A percentile compares a stretch with the other conserved stretches of the same genome.
Evolutionary conservation across 331 rosid genomes (phyloP).

Genomic region (Pyracantha coccinea): DNA sequence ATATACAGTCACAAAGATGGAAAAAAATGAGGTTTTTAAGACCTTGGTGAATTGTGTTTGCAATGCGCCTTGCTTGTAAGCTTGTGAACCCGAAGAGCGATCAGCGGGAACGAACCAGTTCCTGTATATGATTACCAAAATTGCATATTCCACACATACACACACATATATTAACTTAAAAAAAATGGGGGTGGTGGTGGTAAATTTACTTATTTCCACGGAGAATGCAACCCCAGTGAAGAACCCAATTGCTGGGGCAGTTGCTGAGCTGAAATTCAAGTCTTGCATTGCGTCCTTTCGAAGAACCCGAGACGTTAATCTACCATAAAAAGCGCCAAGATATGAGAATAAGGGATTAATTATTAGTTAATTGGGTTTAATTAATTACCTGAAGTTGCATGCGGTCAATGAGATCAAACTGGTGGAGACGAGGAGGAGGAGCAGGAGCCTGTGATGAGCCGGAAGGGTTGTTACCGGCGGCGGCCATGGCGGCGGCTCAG

Average conservation of each 20-base stretch:
- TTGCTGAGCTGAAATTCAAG: slow-evolving; percentile 22
- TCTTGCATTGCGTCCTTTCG: slow-evolving; percentile 7
- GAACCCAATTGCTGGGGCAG: slow-evolving; percentile 19
- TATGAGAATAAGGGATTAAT: background rate
- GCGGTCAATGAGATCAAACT: slow-evolving; percentile 21
- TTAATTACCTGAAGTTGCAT: slow-evolving; percentile 19
- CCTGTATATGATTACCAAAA: background rate
- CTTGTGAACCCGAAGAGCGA: slow-evolving; percentile 11
- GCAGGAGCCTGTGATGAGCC: background rate
- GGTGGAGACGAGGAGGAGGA: slow-evolving; percentile 12
- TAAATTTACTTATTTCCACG: slow-evolving; percentile 12
- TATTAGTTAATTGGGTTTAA: background rate
- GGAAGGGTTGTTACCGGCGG: background rate
- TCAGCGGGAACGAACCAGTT: slow-evolving; percentile 22
- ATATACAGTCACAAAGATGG: no score
- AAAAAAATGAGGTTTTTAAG: background rate
- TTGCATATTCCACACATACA: background rate
- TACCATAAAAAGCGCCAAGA: background rate
- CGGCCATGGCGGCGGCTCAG: slow-evolving; percentile 12
- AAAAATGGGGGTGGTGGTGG: background rate
- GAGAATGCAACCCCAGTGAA: slow-evolving; percentile 28
- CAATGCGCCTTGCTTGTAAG: slow-evolving; percentile 21
- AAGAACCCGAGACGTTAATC: slow-evolving; percentile 21
- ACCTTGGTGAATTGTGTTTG: slow-evolving; percentile 31
- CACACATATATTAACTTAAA: background rate